These are phyloP conservation scores for Emericellopsis atlantica DNA, from an alignment of 2,329 filamentous ascomycete genomes.

Conservation along the genomic window DNA sequence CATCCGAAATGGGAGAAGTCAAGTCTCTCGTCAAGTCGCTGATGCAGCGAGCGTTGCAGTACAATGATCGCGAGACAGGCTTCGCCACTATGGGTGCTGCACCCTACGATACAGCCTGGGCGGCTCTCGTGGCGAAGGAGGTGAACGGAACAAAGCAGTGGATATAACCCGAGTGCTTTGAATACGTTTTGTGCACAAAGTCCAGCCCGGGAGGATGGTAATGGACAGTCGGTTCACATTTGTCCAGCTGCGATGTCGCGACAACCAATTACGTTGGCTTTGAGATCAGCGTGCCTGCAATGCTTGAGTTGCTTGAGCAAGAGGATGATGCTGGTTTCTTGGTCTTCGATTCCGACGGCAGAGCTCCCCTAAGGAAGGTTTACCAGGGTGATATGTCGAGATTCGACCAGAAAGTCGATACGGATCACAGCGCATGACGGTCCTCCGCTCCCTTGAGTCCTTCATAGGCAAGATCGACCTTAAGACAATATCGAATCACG, in stretches of 20 bases:
- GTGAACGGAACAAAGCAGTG: conserved; percentile 1
- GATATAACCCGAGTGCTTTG: conserved; percentile 7
- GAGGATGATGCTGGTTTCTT: conserved; percentile 2
- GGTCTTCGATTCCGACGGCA: conserved; percentile 2
- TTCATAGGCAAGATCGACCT: conserved; percentile 8
- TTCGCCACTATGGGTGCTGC: conserved; percentile 2
- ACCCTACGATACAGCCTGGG: conserved; percentile 8
- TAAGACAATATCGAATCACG: conserved; percentile 5
- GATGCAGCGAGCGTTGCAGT: background rate
- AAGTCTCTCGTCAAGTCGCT: conserved; percentile 1
- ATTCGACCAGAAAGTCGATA: background rate
- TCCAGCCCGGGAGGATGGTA: conserved; percentile 3
- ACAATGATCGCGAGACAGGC: conserved; percentile 1
- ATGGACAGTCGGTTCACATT: background rate
- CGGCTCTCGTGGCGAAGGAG: conserved; percentile 4
- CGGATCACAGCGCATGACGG: background rate
- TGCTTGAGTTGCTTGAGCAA: conserved; percentile 3
- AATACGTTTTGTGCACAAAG: conserved; percentile 5
- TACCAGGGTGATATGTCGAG: background rate
- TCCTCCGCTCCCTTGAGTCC: conserved; percentile 7
- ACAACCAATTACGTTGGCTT: conserved; percentile 7
- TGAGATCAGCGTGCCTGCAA: conserved; percentile 6
- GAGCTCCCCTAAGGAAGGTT: background rate
- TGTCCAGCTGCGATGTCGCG: conserved; percentile 4
- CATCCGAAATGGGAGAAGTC: background rate